phyloP scores from a whole-genome alignment of 2,329 filamentous ascomycete genomes.

The Corinectria fuckeliana region DNA sequence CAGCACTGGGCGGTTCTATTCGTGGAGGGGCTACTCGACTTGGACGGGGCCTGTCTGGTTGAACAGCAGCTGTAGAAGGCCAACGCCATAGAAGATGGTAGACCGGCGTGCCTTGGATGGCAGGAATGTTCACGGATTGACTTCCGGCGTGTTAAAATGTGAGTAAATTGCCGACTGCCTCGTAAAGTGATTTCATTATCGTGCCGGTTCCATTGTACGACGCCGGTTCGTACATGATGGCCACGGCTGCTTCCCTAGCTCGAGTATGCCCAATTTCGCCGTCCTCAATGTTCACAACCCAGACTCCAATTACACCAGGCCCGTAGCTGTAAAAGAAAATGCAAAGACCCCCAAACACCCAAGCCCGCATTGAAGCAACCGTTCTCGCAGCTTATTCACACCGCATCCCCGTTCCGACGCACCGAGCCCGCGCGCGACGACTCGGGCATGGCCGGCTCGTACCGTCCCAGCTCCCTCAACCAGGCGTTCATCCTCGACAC shows the following conservation, averaged over 20 bases:
- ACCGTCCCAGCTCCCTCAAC: constrained; percentile 38
- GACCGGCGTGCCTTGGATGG: neutral
- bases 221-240: neutral
- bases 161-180: neutral
- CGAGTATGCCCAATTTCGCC: neutral
- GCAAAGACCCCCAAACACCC: neutral
- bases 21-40: no score
- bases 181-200: neutral
- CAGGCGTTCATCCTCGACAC: constrained; percentile 41
- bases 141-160: neutral
- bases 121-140: neutral
- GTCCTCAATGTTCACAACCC: neutral
- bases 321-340: no score
- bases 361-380: neutral
- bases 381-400: neutral
- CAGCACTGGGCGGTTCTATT: neutral
- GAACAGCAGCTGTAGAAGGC: neutral
- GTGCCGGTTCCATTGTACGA: neutral
- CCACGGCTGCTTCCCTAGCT: neutral
- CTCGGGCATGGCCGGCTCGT: constrained; percentile 4
- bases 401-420: neutral
- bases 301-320: neutral
- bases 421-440: constrained; percentile 4
- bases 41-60: no score
- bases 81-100: neutral